Evolutionary conservation across 345 rosid genomes (phyloP).

Genomic region (Rhizophora apiculata): DNA sequence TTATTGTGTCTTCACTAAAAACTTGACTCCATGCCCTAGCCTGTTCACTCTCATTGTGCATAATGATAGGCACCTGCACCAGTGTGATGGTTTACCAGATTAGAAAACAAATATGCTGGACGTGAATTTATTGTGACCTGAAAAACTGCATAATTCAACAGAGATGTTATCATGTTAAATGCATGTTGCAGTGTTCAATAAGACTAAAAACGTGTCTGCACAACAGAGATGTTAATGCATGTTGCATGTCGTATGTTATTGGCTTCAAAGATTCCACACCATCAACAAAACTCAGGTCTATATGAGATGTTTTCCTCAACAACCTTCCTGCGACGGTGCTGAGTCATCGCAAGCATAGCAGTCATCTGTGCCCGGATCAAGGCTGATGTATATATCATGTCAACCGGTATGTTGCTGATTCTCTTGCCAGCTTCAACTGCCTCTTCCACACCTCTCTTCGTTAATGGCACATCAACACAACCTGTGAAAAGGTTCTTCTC

Average conservation of each 20-base stretch:
- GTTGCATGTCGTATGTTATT: too few species aligned
- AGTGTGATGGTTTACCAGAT: not conserved
- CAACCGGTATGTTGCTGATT: conserved; percentile 91
- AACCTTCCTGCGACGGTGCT: conserved; percentile 94
- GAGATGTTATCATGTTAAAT: not conserved
- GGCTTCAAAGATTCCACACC: not conserved
- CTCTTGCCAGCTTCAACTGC: conserved; percentile 98
- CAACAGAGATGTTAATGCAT: not conserved
- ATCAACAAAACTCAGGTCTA: not conserved
- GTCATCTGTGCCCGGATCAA: conserved; percentile 98
- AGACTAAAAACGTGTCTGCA: not conserved
- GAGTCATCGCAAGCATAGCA: conserved; percentile 98
- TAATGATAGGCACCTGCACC: conserved; percentile 76
- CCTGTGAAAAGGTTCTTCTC: conserved; percentile 97
- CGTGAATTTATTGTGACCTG: not conserved
- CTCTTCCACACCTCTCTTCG: conserved; percentile 88
- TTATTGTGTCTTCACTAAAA: conserved; percentile 78
- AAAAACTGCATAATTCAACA: not conserved
- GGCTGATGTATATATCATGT: conserved; percentile 86
- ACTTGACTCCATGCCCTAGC: conserved; percentile 83
- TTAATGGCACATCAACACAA: conserved; percentile 94
- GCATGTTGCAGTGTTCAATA: not conserved
- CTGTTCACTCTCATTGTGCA: conserved; percentile 74
- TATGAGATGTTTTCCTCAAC: not conserved
- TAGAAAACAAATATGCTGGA: conserved; percentile 10